Conservation (phyloP, 2,329 filamentous ascomycete species). For the Camillea tinctor region DNA sequence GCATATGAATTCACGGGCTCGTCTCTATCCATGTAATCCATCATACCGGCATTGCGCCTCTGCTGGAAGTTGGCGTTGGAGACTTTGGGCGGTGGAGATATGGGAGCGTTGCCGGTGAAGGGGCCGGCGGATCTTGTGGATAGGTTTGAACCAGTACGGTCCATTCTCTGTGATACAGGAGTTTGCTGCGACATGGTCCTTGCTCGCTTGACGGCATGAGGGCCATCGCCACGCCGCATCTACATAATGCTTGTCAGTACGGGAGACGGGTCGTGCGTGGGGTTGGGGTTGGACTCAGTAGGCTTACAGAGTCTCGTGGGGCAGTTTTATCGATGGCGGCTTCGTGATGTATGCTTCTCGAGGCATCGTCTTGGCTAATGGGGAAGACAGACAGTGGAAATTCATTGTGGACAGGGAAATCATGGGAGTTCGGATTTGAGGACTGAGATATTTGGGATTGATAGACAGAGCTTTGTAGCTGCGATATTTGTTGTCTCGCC, state of each 20-base stretch:
- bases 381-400: conserved; percentile 28
- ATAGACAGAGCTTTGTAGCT: conserved; percentile 26
- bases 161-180: conserved; percentile 40
- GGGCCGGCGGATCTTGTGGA: conserved; percentile 40
- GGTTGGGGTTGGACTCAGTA: conserved; percentile 11
- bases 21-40: conserved; percentile 33
- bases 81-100: conserved; percentile 35
- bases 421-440: conserved; percentile 21
- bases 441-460: conserved; percentile 24
- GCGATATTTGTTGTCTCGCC: conserved; percentile 24
- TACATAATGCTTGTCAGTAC: conserved; percentile 23
- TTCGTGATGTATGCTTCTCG: conserved; percentile 32
- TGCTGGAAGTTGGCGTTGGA: conserved; percentile 18
- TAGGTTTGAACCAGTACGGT: conserved; percentile 43
- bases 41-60: conserved; percentile 24
- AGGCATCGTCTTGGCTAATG: conserved; percentile 26
- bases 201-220: conserved; percentile 32
- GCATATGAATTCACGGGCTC: conserved; percentile 29
- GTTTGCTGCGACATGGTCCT: conserved; percentile 37
- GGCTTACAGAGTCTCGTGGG: conserved; percentile 30
- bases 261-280: conserved; percentile 9
- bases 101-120: conserved; percentile 36
- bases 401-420: conserved; percentile 25
- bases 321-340: conserved; percentile 23
- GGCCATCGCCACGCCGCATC: conserved; percentile 25